phyloP scores from a whole-genome alignment of 805 yeast species.

The Ogataea parapolymorpha region DNA sequence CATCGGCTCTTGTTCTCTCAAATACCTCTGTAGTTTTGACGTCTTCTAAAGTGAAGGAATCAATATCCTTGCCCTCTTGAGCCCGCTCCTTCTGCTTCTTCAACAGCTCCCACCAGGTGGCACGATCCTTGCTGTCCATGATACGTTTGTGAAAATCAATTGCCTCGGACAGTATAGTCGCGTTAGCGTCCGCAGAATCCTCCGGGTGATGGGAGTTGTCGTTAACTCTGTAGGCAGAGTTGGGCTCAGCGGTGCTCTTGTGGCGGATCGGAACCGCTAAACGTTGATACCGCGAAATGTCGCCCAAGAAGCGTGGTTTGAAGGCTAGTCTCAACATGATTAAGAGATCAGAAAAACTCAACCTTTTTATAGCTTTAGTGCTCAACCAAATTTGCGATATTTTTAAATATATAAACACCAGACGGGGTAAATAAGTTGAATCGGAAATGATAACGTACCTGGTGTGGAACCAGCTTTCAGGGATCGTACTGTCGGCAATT shows the following conservation, averaged over 20 bases:
- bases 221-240: slow-evolving; percentile 23
- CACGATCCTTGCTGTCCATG: slow-evolving; percentile 36
- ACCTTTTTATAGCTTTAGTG: slow-evolving; percentile 1
- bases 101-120: slow-evolving; percentile 87
- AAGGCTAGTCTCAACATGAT: slow-evolving; percentile 5
- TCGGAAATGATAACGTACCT: not conserved
- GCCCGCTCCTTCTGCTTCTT: slow-evolving; percentile 66
- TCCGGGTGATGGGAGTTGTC: slow-evolving; percentile 40
- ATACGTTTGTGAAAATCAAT: slow-evolving; percentile 48
- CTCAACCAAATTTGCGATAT: slow-evolving; percentile 2
- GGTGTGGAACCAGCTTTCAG: not conserved
- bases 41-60: slow-evolving; percentile 65
- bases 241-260: slow-evolving; percentile 5
- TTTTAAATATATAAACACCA: not conserved
- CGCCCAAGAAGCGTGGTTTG: not conserved
- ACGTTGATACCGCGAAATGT: not conserved
- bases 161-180: slow-evolving; percentile 63
- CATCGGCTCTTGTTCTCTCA: slow-evolving; percentile 74
- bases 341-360: not conserved
- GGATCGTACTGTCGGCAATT: not conserved
- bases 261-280: not conserved
- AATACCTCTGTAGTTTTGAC: slow-evolving; percentile 68
- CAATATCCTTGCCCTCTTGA: slow-evolving; percentile 70
- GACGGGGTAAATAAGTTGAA: not conserved
- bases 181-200: slow-evolving; percentile 70